Evolutionary conservation across 495 filamentous ascomycete genomes (phyloP).

Genomic region (Xylaria cubensis): DNA sequence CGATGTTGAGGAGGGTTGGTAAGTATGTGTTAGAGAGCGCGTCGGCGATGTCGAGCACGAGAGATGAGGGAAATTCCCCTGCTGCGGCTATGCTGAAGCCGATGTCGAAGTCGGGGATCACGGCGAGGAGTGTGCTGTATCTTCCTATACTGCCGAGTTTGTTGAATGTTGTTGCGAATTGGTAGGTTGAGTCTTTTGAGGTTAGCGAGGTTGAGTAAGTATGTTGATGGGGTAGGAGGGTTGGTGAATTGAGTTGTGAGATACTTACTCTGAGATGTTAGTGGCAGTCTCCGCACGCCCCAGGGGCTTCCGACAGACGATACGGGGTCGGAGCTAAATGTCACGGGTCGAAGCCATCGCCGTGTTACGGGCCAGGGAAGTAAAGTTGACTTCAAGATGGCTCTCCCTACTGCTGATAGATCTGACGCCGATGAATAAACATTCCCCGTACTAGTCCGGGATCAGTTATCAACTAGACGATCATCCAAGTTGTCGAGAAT

Average conservation of each 20-base stretch:
- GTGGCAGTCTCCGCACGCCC: constrained; percentile 55
- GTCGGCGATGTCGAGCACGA: constrained; percentile 46
- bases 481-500: not conserved
- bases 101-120: constrained; percentile 62
- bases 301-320: constrained; percentile 62
- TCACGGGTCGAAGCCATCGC: constrained; percentile 62
- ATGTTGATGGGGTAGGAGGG: too few relatives aligned
- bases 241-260: not conserved
- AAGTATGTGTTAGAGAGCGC: constrained; percentile 44
- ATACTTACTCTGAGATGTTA: constrained; percentile 28
- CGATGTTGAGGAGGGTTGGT: constrained; percentile 44
- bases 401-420: constrained; percentile 56
- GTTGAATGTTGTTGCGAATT: constrained; percentile 56
- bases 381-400: constrained; percentile 59
- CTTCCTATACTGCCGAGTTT: constrained; percentile 58
- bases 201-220: not conserved
- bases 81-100: constrained; percentile 61
- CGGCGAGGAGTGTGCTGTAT: constrained; percentile 55
- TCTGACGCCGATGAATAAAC: constrained; percentile 61
- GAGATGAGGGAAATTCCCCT: constrained; percentile 42
- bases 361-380: constrained; percentile 55
- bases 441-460: constrained; percentile 55
- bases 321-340: constrained; percentile 54
- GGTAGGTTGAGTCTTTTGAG: constrained; percentile 47
- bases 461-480: not conserved